These are phyloP conservation scores for Exophiala dermatitidis DNA, from an alignment of 2,329 filamentous ascomycete species.

Conservation along the genomic window DNA sequence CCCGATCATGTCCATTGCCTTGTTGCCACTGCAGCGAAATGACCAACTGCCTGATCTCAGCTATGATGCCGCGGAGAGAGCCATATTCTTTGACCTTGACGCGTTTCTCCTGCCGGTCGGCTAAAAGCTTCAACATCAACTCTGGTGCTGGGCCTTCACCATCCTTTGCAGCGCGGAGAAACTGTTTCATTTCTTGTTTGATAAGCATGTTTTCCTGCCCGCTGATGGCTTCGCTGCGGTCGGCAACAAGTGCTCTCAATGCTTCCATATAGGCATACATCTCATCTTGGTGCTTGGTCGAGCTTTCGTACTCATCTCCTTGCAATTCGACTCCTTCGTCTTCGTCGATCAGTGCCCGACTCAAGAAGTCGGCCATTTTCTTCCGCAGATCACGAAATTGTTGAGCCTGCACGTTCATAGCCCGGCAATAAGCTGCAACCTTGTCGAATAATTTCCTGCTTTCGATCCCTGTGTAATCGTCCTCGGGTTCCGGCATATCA, in stretches of 20 bases:
- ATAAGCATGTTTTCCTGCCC: conserved; percentile 71
- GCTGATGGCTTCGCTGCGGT: conserved; percentile 68
- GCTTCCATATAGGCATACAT: conserved; percentile 79
- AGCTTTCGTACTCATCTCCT: conserved; percentile 84
- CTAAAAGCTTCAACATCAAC: conserved; percentile 47
- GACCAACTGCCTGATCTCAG: conserved; percentile 59
- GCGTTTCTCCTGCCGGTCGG: conserved; percentile 40
- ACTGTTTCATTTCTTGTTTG: conserved; percentile 61
- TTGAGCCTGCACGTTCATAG: conserved; percentile 65
- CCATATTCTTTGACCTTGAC: conserved; percentile 42
- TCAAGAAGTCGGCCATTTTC: conserved; percentile 62
- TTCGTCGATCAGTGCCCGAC: conserved; percentile 73
- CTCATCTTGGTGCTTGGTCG: conserved; percentile 79
- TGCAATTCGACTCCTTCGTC: conserved; percentile 68
- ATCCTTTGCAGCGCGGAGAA: conserved; percentile 53
- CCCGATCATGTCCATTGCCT: conserved; percentile 48
- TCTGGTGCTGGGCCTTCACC: conserved; percentile 66
- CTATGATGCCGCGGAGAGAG: conserved; percentile 64
- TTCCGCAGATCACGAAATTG: conserved; percentile 69
- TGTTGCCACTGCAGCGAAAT: conserved; percentile 54
- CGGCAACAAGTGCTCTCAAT: conserved; percentile 66
- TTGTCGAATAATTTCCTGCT: conserved; percentile 58
- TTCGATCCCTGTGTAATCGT: conserved; percentile 59
- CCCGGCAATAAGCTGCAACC: conserved; percentile 56
- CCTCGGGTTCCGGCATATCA: conserved; percentile 48